Base-by-base conservation (phyloP, 2,329 filamentous ascomycete species). In the Penicillium sp. region DNA sequence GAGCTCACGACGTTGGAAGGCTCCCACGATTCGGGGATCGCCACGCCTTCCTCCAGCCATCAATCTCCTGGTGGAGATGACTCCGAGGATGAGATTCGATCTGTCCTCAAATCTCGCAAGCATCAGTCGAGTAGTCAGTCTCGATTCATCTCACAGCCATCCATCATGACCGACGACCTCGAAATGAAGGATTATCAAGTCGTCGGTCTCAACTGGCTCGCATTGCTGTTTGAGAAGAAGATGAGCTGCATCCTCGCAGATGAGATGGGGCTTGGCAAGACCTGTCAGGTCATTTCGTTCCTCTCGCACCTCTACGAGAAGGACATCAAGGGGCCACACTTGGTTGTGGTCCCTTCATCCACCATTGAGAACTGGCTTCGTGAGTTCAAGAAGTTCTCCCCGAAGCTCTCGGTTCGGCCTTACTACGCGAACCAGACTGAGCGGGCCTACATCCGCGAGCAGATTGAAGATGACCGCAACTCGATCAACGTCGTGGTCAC, bases 191-290 rank as follows among this genome's bases (percentile, higher is more conserved):
- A 95, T 38, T 98, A 97, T 71, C 95, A 99, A 73, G 79, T 98
- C 20, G 92, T 96, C 34, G 95, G 95, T 4, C 84, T 99, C 54
- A 98, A 98, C 72, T 99, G 95, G 95, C 84, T 99, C 71, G 87
- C 88, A 57, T 78, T 98, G 48, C 83, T 99, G 14, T 96, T 92
- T 78, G 83, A 88, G 54, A 88, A 90, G 59, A 83, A 88, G 31
- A 84, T 96, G 54, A 94, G 91, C 48, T 94, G 92, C 63, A 98
- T 99, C 58, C 82, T 99, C 17, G 95, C 95, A 1, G 95, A 99
- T 73, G 95, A 99, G 73, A 99, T 99, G 95, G 95, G 82, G 48
- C 81, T 94, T 42, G 95, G 95, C 48, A 99, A 99, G 81, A 99
- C 95, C 0, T 97, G 92, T 69, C 94, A 99, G 71, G 92, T 98